Percentiles rank a stretch among this genome's conserved stretches.
These are phyloP conservation scores for Fraxinus floribunda DNA, from an alignment of 305 asterid genomes.

Conservation along the genomic window DNA sequence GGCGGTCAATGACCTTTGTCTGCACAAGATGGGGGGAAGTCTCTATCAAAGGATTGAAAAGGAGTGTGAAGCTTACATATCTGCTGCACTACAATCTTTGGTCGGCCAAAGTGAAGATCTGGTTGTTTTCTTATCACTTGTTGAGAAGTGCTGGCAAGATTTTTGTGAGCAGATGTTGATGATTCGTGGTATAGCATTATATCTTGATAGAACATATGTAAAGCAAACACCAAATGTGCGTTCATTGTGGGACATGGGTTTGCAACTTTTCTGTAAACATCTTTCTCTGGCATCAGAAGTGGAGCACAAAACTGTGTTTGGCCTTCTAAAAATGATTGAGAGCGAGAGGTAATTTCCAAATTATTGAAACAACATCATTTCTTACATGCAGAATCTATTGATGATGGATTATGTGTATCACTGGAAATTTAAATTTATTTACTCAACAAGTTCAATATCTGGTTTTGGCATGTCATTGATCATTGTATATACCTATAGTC, in stretches of 20 bases:
- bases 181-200: slow-evolving; percentile 47
- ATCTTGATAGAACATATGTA: slow-evolving; percentile 44
- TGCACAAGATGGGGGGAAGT: slow-evolving; percentile 94
- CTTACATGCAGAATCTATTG: neutral
- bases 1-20: slow-evolving; percentile 74
- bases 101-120: slow-evolving; percentile 93
- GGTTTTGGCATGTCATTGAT: neutral
- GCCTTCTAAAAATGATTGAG: slow-evolving; percentile 83
- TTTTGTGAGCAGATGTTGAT: slow-evolving; percentile 88
- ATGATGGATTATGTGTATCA: neutral
- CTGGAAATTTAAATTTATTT: neutral
- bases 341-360: slow-evolving; percentile 68
- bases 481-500: neutral
- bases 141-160: slow-evolving; percentile 70
- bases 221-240: slow-evolving; percentile 68
- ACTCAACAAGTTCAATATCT: neutral
- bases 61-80: slow-evolving; percentile 76
- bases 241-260: slow-evolving; percentile 99
- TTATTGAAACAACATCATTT: neutral
- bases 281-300: slow-evolving; percentile 87
- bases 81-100: slow-evolving; percentile 65
- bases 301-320: slow-evolving; percentile 88
- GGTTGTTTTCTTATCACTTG: slow-evolving; percentile 83
- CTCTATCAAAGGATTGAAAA: slow-evolving; percentile 80
- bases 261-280: slow-evolving; percentile 93